Evolutionary conservation across 345 rosid genomes (phyloP).

Genomic region (Boechera divaricarpa): DNA sequence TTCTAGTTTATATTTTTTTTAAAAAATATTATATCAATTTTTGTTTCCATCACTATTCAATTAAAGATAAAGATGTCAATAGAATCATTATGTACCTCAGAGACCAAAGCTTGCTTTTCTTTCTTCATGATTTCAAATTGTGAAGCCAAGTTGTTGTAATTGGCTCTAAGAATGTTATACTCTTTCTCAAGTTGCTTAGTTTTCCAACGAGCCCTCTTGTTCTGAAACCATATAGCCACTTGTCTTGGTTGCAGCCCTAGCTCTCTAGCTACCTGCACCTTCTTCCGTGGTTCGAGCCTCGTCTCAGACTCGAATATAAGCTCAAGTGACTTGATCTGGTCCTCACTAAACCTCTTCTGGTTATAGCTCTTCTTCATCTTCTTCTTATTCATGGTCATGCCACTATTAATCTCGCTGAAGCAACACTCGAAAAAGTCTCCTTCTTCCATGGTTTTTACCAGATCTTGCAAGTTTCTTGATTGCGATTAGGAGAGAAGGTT

Average conservation of each 20-base stretch:
- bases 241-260: slow-evolving; percentile 84
- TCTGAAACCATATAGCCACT: slow-evolving; percentile 92
- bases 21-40: not conserved
- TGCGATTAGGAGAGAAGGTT: slow-evolving; percentile 15
- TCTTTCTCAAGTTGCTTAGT: slow-evolving; percentile 76
- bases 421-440: slow-evolving; percentile 16
- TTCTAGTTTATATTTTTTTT: not conserved
- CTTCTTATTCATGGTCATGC: slow-evolving; percentile 48
- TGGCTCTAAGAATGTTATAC: slow-evolving; percentile 56
- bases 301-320: slow-evolving; percentile 72
- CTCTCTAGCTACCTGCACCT: slow-evolving; percentile 67
- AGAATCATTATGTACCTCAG: slow-evolving; percentile 54
- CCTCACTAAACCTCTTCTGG: slow-evolving; percentile 75
- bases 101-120: slow-evolving; percentile 61
- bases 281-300: slow-evolving; percentile 76
- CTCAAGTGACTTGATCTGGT: slow-evolving; percentile 71
- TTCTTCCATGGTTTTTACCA: slow-evolving; percentile 33
- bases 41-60: not conserved
- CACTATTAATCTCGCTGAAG: slow-evolving; percentile 31
- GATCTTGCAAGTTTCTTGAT: slow-evolving; percentile 36
- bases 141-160: slow-evolving; percentile 57
- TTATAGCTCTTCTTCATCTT: slow-evolving; percentile 45
- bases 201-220: slow-evolving; percentile 87
- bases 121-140: slow-evolving; percentile 61
- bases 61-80: slow-evolving; percentile 8